Evolutionary conservation across 2,329 filamentous ascomycete genomes (phyloP), one percentile per base, ranked within the genome.

Genomic region (Penicillium sp.): DNA sequence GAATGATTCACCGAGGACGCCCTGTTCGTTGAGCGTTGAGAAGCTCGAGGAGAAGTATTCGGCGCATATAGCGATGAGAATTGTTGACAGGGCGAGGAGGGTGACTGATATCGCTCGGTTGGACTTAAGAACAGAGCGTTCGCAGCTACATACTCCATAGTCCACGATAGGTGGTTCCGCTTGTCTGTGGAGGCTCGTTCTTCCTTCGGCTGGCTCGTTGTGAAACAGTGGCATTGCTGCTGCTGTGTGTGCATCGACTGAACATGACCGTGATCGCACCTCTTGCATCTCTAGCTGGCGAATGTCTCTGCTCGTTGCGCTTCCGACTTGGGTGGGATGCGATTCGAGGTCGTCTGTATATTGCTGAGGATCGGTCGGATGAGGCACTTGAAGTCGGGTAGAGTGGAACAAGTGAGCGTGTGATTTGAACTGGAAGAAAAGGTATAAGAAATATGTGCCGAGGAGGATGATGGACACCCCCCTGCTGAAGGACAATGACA

Each of bases 401-500:
- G 51, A 48, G 31, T 31, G 25, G 33, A 54, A 55, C 7, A 55
- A 35, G 37, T 55, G 43, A 33, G 46, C 19, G 21, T 55, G 53
- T 5, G 53, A 55, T 50, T 55, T 55, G 17, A 55, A 50, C 25
- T 55, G 53, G 58, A 74, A 71, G 31, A 58, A 45, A 31, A 56
- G 54, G 25, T 62, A 43, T n/a, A 47, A 48, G 45, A 25, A 57
- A 33, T 46, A 19, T 19, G 48, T 57, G 25, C 38, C 27, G n/a
- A 29, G 37, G 50, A 50, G 27, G 31, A 37, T 54, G 31, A 54
- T 52, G 23, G 21, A 23, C 25, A 37, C 80, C 83, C 71, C 78
- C 88, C 90, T 88, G 69, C 89, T 94, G 63, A 95, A 89, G 69
- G 90, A 87, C 49, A 95, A 78, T 0, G 90, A 91, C 61, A 88